Evolutionary conservation across 768 basidiomycete genomes (phyloP).

Genomic region (Naganishia onofrii): DNA sequence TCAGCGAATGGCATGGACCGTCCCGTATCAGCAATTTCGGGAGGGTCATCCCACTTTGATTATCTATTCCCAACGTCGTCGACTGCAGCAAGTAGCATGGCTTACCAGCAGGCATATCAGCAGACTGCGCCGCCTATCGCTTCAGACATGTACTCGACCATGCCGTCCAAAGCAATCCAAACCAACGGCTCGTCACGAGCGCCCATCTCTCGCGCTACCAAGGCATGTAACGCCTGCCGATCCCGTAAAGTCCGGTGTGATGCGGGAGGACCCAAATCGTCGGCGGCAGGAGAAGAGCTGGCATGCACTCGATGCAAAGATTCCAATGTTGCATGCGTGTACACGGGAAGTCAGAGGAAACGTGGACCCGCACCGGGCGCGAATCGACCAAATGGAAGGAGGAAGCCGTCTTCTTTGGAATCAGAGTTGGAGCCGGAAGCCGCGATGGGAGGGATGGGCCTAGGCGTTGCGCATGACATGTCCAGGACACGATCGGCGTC

Average conservation of each 20-base stretch:
- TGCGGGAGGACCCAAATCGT: slow-evolving; percentile 40
- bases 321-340: slow-evolving; percentile 44
- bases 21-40: slow-evolving; percentile 6
- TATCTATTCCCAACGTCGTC: slow-evolving; percentile 10
- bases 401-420: slow-evolving; percentile 7
- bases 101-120: slow-evolving; percentile 3
- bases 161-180: slow-evolving; percentile 22
- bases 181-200: slow-evolving; percentile 33
- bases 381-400: slow-evolving; percentile 28
- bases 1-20: slow-evolving; percentile 4
- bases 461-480: slow-evolving; percentile 1
- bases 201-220: slow-evolving; percentile 49
- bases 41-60: not conserved
- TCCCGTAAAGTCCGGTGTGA: slow-evolving; percentile 49
- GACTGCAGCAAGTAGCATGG: not conserved
- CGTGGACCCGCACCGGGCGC: slow-evolving; percentile 49
- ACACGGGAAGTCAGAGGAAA: slow-evolving; percentile 48
- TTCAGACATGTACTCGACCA: slow-evolving; percentile 19
- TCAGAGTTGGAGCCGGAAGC: not conserved
- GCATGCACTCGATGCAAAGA: slow-evolving; percentile 47
- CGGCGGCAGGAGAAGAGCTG: slow-evolving; percentile 33
- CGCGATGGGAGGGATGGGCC: not conserved
- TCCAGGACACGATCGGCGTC: slow-evolving; percentile 16
- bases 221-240: slow-evolving; percentile 50
- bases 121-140: not conserved